Evolutionary conservation across 805 yeast species (phyloP), one percentile per base, ranked within the genome.

Genomic region (Candida tallmaniae): DNA sequence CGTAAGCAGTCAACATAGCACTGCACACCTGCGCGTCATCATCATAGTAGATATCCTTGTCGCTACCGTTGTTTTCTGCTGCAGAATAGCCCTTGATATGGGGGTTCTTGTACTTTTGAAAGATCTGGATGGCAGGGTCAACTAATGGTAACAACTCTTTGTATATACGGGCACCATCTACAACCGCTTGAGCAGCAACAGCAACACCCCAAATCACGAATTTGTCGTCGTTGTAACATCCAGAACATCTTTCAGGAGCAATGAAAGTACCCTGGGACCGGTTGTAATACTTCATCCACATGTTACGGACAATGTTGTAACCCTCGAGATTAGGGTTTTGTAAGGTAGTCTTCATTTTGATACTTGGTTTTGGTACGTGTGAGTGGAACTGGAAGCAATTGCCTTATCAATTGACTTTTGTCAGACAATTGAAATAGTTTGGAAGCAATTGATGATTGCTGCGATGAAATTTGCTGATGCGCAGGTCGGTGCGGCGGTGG

Each of bases 1-100:
- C 87, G 48, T 76, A 80, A 2, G 84, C 83, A 3, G 78, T 70
- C 38, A 82, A 59, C 45, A 78, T 62, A 3, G 80, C 81, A 46
- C 78, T 65, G 11, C 83, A 80, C 10, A 80, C 76, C 51, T 81
- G 89, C 2, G 88, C 89, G 50, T 80, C 83, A 48, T 81, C 89
- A 48, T 81, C 87, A 42, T 77, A 77, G 53, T 80, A 80, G 26
- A 81, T 75, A 51, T 81, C 87, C 32, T 60, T 60, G 52, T 80
- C 80, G 29, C 73, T 78, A 15, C 72, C 70, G 34, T 63, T 64
- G 48, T 78, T 72, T 48, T 74, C 78, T 4, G 80, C 78, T 1
- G 86, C 87, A 27, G 82, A 74, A 56, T 70, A 82, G 4, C 81
- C 86, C 37, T 71, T 71, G 27, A 60, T 48, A 39, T 65, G 56